Evolutionary conservation across 345 rosid species (phyloP).

Genomic region (Turritis glabra): DNA sequence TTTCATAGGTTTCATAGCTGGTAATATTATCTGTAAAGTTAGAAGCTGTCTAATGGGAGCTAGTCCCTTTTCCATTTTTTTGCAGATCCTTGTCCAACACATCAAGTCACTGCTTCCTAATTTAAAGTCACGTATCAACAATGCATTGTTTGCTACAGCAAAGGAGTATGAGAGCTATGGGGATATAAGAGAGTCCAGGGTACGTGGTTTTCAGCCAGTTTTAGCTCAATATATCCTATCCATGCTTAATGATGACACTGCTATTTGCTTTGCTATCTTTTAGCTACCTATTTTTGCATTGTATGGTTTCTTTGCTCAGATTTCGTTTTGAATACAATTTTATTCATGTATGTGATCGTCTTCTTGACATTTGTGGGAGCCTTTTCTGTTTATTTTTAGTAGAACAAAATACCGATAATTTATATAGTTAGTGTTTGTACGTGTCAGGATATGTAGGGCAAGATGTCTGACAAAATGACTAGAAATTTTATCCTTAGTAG

Average conservation of each 20-base stretch:
- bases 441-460: background rate
- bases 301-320: background rate
- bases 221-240: background rate
- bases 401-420: background rate
- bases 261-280: background rate
- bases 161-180: conserved; percentile 96
- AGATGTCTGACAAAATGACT: background rate
- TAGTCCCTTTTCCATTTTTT: conserved; percentile 10
- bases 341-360: background rate
- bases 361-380: background rate
- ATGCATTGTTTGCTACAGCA: conserved; percentile 69
- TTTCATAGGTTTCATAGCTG: background rate
- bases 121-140: conserved; percentile 74
- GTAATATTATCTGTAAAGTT: conserved; percentile 7
- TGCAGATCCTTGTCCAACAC: conserved; percentile 87
- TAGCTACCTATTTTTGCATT: background rate
- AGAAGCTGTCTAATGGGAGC: background rate
- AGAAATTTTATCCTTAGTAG: background rate
- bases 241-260: background rate
- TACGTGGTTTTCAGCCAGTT: conserved; percentile 25
- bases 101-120: conserved; percentile 81
- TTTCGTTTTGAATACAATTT: background rate
- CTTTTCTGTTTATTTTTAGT: background rate
- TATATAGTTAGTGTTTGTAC: background rate
- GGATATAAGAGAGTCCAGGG: conserved; percentile 90